Evolutionary conservation across 768 basidiomycete species (phyloP).

Genomic region (Trichaptum fuscoviolaceum): DNA sequence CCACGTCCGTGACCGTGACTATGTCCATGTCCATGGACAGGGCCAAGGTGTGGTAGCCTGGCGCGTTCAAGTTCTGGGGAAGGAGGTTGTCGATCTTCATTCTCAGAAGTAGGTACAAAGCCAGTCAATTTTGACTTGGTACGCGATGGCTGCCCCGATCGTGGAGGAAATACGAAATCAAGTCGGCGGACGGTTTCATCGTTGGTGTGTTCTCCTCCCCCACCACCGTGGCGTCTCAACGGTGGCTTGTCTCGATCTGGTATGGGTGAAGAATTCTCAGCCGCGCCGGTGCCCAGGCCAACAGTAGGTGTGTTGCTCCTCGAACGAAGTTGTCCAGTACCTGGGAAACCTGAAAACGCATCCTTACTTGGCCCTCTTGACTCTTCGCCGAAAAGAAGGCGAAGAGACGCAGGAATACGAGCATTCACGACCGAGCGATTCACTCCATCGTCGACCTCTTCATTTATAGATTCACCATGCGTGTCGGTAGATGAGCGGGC

Average conservation of each 20-base stretch:
- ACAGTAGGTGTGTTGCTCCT: not conserved
- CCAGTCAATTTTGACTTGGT: constrained; percentile 28
- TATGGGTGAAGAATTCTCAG: constrained; percentile 14
- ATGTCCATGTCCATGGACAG: not conserved
- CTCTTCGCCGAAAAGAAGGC: constrained; percentile 70
- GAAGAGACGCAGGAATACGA: constrained; percentile 70
- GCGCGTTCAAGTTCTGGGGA: not conserved
- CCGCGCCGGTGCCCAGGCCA: not conserved
- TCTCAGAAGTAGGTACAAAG: constrained; percentile 22
- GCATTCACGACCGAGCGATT: constrained; percentile 39
- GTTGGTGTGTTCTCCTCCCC: constrained; percentile 25
- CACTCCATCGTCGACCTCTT: constrained; percentile 14
- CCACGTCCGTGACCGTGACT: not conserved
- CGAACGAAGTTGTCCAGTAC: constrained; percentile 7
- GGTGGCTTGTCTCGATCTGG: constrained; percentile 30
- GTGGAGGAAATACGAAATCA: constrained; percentile 50
- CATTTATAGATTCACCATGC: constrained; percentile 4
- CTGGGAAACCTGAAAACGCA: constrained; percentile 15
- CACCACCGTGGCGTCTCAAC: constrained; percentile 21
- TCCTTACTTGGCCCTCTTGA: constrained; percentile 37
- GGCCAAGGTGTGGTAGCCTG: not conserved
- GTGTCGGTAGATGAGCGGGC: constrained; percentile 28
- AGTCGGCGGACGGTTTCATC: constrained; percentile 45
- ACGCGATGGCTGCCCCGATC: constrained; percentile 24
- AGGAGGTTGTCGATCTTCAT: constrained; percentile 16